Percentiles rank a stretch among this genome's conserved stretches.
Evolutionary conservation across 2,329 filamentous ascomycete genomes (phyloP).

Genomic region (Arthrobotrys sphaeroides): DNA sequence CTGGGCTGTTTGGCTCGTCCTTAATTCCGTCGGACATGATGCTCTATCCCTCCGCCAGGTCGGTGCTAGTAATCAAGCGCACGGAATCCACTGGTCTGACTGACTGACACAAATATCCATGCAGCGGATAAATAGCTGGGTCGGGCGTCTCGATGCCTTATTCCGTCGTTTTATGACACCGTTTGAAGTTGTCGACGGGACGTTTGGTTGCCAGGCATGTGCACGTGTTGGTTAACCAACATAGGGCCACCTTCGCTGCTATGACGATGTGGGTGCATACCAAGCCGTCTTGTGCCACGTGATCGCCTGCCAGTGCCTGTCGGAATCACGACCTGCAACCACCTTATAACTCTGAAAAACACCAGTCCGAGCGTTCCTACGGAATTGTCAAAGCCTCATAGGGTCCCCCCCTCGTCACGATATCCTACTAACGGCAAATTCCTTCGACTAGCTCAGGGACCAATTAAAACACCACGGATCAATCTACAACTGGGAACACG

Average conservation of each 20-base stretch:
- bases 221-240: slow-evolving; percentile 32
- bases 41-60: not conserved
- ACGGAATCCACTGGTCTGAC: not conserved
- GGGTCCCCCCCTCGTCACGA: not conserved
- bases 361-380: not conserved
- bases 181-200: not conserved
- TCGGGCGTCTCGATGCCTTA: not conserved
- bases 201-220: not conserved
- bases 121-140: not conserved
- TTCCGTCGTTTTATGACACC: not conserved
- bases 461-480: not conserved
- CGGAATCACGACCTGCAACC: not conserved
- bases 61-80: not conserved
- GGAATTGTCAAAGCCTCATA: not conserved
- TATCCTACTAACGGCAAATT: not conserved
- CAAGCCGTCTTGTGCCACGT: slow-evolving; percentile 2
- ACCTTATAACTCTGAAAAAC: not conserved
- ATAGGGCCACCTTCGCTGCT: slow-evolving; percentile 5
- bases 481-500: not conserved
- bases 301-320: not conserved
- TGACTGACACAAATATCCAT: not conserved
- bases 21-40: slow-evolving; percentile 54
- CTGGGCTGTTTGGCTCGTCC: slow-evolving; percentile 21
- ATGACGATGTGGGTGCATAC: slow-evolving; percentile 1
- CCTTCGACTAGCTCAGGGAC: not conserved